Conservation (phyloP, 495 filamentous ascomycete species). For the Neurospora sp. region DNA sequence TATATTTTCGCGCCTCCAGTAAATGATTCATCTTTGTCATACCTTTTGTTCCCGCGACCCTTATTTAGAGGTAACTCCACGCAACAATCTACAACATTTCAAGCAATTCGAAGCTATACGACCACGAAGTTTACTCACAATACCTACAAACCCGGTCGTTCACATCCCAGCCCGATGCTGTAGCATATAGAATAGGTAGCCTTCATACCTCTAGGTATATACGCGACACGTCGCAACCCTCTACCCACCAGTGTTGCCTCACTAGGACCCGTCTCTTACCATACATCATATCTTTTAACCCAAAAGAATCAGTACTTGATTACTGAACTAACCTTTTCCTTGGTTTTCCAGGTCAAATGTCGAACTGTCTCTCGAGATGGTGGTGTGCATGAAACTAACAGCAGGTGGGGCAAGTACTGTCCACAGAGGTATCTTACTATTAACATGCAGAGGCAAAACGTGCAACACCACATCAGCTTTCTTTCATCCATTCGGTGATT, state of each 20-base stretch:
- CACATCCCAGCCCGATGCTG: not conserved
- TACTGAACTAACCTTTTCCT: not conserved
- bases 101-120: not conserved
- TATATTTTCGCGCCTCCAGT: not conserved
- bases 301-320: not conserved
- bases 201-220: too few relatives aligned
- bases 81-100: not conserved
- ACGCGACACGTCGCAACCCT: not conserved
- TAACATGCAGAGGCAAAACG: not conserved
- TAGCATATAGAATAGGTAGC: too few relatives aligned
- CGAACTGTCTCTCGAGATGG: not conserved
- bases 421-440: not conserved
- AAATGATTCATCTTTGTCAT: not conserved
- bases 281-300: not conserved
- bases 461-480: not conserved
- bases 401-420: not conserved
- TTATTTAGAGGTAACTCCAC: not conserved
- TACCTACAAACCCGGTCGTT: not conserved
- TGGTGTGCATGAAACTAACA: not conserved
- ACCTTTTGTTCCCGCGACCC: not conserved
- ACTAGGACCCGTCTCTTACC: not conserved
- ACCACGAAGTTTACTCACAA: not conserved
- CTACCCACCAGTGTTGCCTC: not conserved
- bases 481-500: not conserved
- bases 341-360: not conserved